Base-by-base conservation (phyloP, 176 grass and related monocot species). In the Pharus latifolius region DNA sequence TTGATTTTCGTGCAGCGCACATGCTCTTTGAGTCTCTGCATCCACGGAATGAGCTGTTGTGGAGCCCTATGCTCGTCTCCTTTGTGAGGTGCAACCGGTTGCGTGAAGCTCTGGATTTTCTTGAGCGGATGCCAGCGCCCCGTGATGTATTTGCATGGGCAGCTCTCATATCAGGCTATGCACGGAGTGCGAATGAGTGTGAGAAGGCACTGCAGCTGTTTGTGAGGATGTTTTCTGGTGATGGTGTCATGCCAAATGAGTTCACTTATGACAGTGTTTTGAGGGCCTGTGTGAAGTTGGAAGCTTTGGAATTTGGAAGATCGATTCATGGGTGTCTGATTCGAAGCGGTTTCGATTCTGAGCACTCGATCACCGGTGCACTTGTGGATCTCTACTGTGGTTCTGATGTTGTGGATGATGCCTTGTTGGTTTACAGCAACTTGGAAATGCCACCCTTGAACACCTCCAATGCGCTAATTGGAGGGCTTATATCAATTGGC, bases 321-420 rank as follows among this genome's bases (percentile, higher is more conserved):
- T 80, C 71, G 0, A 60, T 83, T 52, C 85, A 88, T 53, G 58
- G 75, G 17, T 75, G 80, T 26, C 33, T 88, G 63, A 41, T 83
- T 59, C 51, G 27, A 65, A 38, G 32, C 3, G 85, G 85, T n/a
- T 75, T 71, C 65, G 42, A 28, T 31, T 52, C 55, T 2, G 80
- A 88, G 20, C 64, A 73, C 16, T 70, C 82, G 34, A 76, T 88
- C 42, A 70, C 80, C 16, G 74, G 80, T 67, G 78, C 79, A 56
- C 84, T 87, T 63, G 69, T 87, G 1, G 79, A 78, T 82, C 54
- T 87, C 25, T 87, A 87, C 73, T 87, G 74, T 38, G 48, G 29
- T 47, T 87, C 46, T 56, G 74, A 73, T 82, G 29, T 44, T 78
- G 76, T 69, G 7, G 74, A 61, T 68, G 78, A 82, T 69, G 79